These are phyloP conservation scores for Flaveria sonorensis DNA, from an alignment of 129 eudicot genomes.

Conservation along the genomic window DNA sequence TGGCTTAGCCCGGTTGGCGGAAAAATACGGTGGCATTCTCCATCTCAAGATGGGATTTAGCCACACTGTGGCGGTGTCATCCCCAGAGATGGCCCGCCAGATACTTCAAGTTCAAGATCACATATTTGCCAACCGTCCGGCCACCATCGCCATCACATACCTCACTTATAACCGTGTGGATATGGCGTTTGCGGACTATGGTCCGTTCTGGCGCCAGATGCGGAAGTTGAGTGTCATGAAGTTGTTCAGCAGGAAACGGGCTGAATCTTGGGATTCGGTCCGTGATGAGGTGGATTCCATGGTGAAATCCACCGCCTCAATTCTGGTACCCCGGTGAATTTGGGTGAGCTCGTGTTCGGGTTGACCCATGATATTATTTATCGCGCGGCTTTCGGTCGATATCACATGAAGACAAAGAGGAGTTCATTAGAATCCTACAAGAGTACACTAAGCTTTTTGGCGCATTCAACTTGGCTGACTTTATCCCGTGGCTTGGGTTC, in stretches of 20 bases:
- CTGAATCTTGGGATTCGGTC: slow-evolving; percentile 94
- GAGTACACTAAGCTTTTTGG: slow-evolving; percentile 88
- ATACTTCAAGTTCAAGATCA: slow-evolving; percentile 84
- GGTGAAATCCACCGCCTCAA: slow-evolving; percentile 45
- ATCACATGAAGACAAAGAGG: slow-evolving; percentile 67
- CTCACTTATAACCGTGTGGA: slow-evolving; percentile 78
- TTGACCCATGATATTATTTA: slow-evolving; percentile 71
- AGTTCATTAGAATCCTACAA: slow-evolving; percentile 72
- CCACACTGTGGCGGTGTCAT: slow-evolving; percentile 67
- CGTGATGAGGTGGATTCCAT: slow-evolving; percentile 77
- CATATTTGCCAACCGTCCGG: slow-evolving; percentile 82
- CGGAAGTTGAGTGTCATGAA: slow-evolving; percentile 82
- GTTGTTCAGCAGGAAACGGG: slow-evolving; percentile 82
- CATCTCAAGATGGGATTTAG: slow-evolving; percentile 73
- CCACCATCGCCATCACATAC: slow-evolving; percentile 73
- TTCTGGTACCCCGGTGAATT: slow-evolving; percentile 51
- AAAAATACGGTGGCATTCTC: slow-evolving; percentile 70
- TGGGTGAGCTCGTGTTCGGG: slow-evolving; percentile 80
- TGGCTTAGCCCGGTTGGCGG: slow-evolving; percentile 63
- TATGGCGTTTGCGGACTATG: slow-evolving; percentile 90
- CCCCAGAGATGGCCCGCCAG: slow-evolving; percentile 71
- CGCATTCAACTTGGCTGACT: slow-evolving; percentile 83
- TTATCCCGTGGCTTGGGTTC: slow-evolving; percentile 67
- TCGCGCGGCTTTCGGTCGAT: slow-evolving; percentile 83
- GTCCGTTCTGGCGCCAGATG: slow-evolving; percentile 97